Conservation (phyloP, 2,329 filamentous ascomycete species). For the Zymoseptoria pseudotritici region DNA sequence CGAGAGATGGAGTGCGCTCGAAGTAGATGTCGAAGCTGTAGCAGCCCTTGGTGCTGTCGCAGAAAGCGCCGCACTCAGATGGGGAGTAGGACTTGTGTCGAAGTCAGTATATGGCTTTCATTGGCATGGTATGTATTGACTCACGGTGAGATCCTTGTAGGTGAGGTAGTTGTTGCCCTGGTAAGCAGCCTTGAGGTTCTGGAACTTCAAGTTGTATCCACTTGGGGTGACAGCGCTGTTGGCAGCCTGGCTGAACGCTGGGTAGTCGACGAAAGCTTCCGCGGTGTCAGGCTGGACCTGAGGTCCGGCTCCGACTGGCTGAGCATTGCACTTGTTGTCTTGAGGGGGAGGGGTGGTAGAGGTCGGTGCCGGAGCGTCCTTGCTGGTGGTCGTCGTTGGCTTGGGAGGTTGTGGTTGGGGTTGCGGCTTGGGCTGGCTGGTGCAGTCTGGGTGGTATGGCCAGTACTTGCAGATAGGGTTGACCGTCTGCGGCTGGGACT, state of each 20-base stretch:
- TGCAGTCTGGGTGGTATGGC: background rate
- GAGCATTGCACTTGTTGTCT: background rate
- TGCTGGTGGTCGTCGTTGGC: background rate
- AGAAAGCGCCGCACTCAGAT: slow-evolving; percentile 24
- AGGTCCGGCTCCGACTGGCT: background rate
- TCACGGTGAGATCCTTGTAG: slow-evolving; percentile 19
- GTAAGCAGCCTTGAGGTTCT: slow-evolving; percentile 11
- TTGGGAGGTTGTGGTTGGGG: background rate
- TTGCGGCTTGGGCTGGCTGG: background rate
- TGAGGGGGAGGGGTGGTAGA: background rate
- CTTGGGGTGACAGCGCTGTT: slow-evolving; percentile 1
- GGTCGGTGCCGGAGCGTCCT: background rate
- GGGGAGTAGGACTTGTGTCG: slow-evolving; percentile 27
- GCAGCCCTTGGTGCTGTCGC: slow-evolving; percentile 28
- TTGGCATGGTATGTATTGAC: slow-evolving; percentile 27
- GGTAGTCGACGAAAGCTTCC: slow-evolving; percentile 7
- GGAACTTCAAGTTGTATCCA: slow-evolving; percentile 7
- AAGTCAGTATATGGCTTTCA: slow-evolving; percentile 26
- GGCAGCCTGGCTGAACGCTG: slow-evolving; percentile 13
- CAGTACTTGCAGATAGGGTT: background rate
- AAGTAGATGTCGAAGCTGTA: slow-evolving; percentile 30
- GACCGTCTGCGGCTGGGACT: background rate
- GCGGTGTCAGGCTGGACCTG: slow-evolving; percentile 6
- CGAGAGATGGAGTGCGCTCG: slow-evolving; percentile 29
- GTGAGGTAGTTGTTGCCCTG: slow-evolving; percentile 2